These are phyloP conservation scores for Vitis rotundifolia DNA, from an alignment of 164 flowering plant genomes.

Conservation along the genomic window DNA sequence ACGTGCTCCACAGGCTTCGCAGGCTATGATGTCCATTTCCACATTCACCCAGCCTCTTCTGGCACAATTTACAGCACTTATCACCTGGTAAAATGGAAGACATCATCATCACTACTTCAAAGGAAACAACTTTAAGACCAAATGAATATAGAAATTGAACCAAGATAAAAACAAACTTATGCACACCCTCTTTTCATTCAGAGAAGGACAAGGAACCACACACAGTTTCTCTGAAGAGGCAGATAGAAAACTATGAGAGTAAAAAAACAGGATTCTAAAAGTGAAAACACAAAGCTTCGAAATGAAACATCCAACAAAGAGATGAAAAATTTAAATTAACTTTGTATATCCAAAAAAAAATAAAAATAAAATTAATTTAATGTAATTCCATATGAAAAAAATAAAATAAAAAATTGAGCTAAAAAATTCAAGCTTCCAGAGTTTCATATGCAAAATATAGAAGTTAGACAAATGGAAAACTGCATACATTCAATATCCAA, in stretches of 20 bases:
- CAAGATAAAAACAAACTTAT: too few relatives aligned
- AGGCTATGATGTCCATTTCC: slow-evolving; percentile 79
- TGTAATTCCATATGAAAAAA: too few relatives aligned
- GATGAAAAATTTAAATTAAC: too few relatives aligned
- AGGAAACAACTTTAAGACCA: background rate
- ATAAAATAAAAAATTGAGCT: background rate
- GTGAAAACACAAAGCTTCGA: too few relatives aligned
- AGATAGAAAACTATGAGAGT: background rate
- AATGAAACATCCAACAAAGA: too few relatives aligned
- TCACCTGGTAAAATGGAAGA: slow-evolving; percentile 43
- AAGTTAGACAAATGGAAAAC: too few relatives aligned
- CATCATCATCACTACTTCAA: background rate
- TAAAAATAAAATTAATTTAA: too few relatives aligned
- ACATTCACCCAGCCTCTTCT: slow-evolving; percentile 95
- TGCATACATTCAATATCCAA: too few relatives aligned
- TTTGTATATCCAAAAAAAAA: too few relatives aligned
- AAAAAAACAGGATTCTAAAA: background rate
- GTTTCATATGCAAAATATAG: background rate
- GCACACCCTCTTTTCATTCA: background rate
- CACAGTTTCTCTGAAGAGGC: background rate
- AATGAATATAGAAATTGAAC: too few relatives aligned
- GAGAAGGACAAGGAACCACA: background rate
- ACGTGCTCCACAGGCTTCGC: slow-evolving; percentile 91
- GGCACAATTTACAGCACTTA: slow-evolving; percentile 91
- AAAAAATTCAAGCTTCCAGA: background rate